Evolutionary conservation across 75 land plant genomes (phyloP), one percentile per base, ranked within the genome.

Genomic region (Pinus taeda): DNA sequence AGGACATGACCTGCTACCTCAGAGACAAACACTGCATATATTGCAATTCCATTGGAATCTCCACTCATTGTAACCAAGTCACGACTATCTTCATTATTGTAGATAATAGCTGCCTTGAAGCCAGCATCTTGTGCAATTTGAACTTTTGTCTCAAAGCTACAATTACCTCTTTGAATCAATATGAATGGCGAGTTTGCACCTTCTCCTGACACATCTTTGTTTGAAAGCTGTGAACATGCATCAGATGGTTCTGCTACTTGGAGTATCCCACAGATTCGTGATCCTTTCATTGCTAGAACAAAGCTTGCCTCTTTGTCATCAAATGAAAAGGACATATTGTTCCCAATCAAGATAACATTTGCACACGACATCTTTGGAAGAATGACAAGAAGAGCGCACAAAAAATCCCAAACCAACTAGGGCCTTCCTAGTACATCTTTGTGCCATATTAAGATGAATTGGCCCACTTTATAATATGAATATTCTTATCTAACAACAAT

Each of bases 11-110:
- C 97, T 57, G 90, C 88, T 55, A 45, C 59, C 77, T 85, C 84
- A 36, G 97, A 86, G 65, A 92, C 86, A 83, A 94, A 94, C 2
- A 94, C 92, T 13, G 97, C 95, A 71, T 86, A 86, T 72, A 90
- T 88, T 15, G 55, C 22, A 64, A 93, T 71, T 12, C 80, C 89
- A 20, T 66, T 58, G 11, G 87, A 76, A 57, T 81, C 75, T 18
- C 92, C 91, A 26, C 84, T 75, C 96, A 93, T 85, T 58, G 87
- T 60, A 59, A 85, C 76, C 33, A 85, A 58, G 55, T 83, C 82
- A 64, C 64, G 61, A 11, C 59, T 60, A 57, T 83, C 82, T 74
- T 80, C 86, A 57, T 85, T 80, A 72, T 85, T 84, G 76, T 79
- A 85, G 58, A 85, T 71, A 53, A 85, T 80, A 4, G 75, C 82